A percentile compares a stretch with the other conserved stretches of the same genome.
Conservation (phyloP, 148 eudicot genomes). For the Selenicereus undatus region DNA sequence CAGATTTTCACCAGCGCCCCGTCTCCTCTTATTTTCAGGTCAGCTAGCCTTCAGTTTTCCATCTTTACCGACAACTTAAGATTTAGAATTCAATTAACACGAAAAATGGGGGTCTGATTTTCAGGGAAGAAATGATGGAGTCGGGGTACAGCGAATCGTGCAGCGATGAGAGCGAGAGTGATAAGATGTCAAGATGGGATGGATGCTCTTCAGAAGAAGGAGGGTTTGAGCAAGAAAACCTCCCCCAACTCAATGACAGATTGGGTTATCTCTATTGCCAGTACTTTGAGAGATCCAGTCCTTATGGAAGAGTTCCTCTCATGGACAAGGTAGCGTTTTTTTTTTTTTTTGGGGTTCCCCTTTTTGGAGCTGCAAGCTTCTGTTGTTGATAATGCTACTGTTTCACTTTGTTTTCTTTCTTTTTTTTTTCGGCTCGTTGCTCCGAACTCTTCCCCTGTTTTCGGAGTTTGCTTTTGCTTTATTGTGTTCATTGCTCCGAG, state of each 20-base stretch:
- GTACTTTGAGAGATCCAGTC: conserved; percentile 79
- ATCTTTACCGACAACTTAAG: no score
- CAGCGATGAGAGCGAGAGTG: conserved; percentile 93
- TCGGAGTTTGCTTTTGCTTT: no score
- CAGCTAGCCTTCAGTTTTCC: not conserved
- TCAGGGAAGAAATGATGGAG: conserved; percentile 66
- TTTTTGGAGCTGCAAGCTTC: not conserved
- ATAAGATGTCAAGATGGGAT: conserved; percentile 83
- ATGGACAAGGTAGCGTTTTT: conserved; percentile 77
- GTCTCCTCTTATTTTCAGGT: conserved; percentile 61
- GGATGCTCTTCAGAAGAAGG: conserved; percentile 91
- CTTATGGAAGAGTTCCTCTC: conserved; percentile 90
- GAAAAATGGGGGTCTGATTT: not conserved
- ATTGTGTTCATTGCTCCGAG: not conserved
- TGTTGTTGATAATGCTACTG: not conserved
- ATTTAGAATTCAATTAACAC: no score
- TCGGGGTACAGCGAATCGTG: conserved; percentile 70
- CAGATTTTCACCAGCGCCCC: conserved; percentile 83
- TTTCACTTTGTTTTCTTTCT: no score
- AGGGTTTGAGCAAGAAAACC: conserved; percentile 49
- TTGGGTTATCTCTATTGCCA: conserved; percentile 83
- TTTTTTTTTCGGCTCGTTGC: not conserved
- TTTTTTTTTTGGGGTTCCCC: not conserved
- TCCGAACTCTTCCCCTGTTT: not conserved
- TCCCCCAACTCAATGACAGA: conserved; percentile 56